Conservation (phyloP, 73 alveolate species). For the Symbiodinium natans region DNA sequence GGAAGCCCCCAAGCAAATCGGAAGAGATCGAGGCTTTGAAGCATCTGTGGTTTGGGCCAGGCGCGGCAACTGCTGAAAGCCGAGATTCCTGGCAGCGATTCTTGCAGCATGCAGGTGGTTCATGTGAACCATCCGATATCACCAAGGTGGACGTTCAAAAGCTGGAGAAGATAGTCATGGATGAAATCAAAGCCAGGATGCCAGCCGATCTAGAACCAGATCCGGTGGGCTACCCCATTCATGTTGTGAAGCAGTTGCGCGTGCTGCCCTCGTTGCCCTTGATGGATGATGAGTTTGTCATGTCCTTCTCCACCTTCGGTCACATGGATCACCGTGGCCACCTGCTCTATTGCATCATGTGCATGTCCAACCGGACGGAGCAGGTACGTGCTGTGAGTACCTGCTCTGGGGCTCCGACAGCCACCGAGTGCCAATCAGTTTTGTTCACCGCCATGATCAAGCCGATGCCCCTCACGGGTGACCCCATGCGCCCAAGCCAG, state of each 20-base stretch:
- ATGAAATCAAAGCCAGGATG: background rate
- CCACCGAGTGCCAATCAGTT: constrained; percentile 15
- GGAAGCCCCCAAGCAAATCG: constrained; percentile 4
- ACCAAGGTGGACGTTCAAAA: background rate
- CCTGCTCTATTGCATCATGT: background rate
- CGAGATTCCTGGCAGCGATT: background rate
- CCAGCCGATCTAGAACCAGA: constrained; percentile 23
- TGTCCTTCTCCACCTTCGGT: constrained; percentile 35
- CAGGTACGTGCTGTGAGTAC: constrained; percentile 10
- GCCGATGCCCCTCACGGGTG: constrained; percentile 19
- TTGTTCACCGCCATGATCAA: constrained; percentile 15
- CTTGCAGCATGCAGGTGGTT: constrained; percentile 5
- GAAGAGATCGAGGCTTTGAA: constrained; percentile 11
- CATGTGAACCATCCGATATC: background rate
- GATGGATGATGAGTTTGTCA: background rate
- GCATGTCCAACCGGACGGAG: constrained; percentile 19
- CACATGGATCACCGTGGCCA: constrained; percentile 10
- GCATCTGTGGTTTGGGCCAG: background rate
- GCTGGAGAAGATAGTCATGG: background rate
- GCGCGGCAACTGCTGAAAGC: background rate
- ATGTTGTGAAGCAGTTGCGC: constrained; percentile 29
- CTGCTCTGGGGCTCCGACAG: background rate
- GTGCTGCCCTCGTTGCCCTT: constrained; percentile 10
- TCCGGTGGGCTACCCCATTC: constrained; percentile 32
- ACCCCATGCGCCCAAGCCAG: constrained; percentile 20